Evolutionary conservation across 78 protist genomes (phyloP).

Genomic region (Dictyostelium capitatum): DNA sequence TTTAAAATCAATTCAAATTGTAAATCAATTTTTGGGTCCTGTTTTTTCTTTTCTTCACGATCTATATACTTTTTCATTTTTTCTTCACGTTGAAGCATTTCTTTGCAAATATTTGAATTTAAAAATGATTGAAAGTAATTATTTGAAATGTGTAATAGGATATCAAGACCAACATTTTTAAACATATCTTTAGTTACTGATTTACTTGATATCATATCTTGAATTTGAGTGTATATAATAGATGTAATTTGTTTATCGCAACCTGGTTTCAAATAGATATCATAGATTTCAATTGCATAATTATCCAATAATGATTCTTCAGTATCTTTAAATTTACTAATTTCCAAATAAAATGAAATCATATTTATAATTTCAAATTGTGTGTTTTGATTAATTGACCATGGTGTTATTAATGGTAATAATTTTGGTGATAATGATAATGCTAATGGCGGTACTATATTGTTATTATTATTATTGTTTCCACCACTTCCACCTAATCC

Average conservation of each 20-base stretch:
- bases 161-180: constrained; percentile 9
- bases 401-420: constrained; percentile 27
- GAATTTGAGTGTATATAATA: background rate
- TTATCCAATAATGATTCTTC: constrained; percentile 32
- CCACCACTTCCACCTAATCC: background rate
- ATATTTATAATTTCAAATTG: constrained; percentile 6
- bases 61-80: constrained; percentile 66
- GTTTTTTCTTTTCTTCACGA: constrained; percentile 59
- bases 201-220: constrained; percentile 23
- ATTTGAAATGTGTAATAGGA: constrained; percentile 45
- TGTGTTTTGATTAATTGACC: constrained; percentile 5
- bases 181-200: constrained; percentile 25
- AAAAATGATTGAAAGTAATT: constrained; percentile 37
- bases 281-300: constrained; percentile 42
- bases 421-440: constrained; percentile 7
- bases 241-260: constrained; percentile 46
- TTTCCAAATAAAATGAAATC: constrained; percentile 42
- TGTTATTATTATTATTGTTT: background rate
- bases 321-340: constrained; percentile 16
- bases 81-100: constrained; percentile 70
- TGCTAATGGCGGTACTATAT: constrained; percentile 12
- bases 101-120: constrained; percentile 34
- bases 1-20: constrained; percentile 66
- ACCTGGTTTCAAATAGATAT: constrained; percentile 23
- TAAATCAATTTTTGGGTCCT: constrained; percentile 40